Evolutionary conservation across 306 rosid genomes (phyloP), one percentile per base, ranked within the genome.

Genomic region (Astragalus membranaceus): DNA sequence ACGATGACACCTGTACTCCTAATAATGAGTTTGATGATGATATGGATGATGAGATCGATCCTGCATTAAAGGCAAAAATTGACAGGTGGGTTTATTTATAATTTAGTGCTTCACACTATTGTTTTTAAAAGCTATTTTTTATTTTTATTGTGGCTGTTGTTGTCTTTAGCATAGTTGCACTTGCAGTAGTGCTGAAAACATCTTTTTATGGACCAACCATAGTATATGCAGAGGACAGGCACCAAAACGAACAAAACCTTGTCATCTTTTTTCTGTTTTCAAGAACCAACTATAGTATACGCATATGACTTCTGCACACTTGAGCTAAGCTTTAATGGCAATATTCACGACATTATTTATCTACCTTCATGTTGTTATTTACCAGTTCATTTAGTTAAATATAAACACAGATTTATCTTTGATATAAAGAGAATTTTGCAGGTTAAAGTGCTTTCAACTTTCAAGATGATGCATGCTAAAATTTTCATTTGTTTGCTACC

Each of bases 21-120:
- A 86, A 77, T 80, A 65, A 55, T 20, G 97, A 91, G 41, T 83
- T 81, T 10, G 95, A 89, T 65, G 99, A 86, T 56, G 91, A 77
- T 59, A n/a, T n/a, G n/a, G 95, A 88, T 82, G 90, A 94, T 63
- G 99, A 84, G 78, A 81, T 95, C 3, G 97, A 91, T 88, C 97
- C 99, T 4, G 97, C 89, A 9, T 72, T 91, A 71, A 83, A 83
- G 83, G 99, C 89, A 83, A 84, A 87, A 84, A 90, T 91, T 77
- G 99, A 95, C 81, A 87, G 99, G 99, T 91, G 64, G 41, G 46
- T 3, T 8, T 67, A 52, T 72, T 65, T 23, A 68, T 49, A 1
- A 52, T 30, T 60, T 16, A 35, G 8, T 64, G 74, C 44, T 50
- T 74, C 62, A 12, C 46, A 43, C 52, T 7, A 12, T 13, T 67